Evolutionary conservation across 805 yeast species (phyloP), one percentile per base, ranked within the genome.

Genomic region (Aciculoconidium aculeatum): DNA sequence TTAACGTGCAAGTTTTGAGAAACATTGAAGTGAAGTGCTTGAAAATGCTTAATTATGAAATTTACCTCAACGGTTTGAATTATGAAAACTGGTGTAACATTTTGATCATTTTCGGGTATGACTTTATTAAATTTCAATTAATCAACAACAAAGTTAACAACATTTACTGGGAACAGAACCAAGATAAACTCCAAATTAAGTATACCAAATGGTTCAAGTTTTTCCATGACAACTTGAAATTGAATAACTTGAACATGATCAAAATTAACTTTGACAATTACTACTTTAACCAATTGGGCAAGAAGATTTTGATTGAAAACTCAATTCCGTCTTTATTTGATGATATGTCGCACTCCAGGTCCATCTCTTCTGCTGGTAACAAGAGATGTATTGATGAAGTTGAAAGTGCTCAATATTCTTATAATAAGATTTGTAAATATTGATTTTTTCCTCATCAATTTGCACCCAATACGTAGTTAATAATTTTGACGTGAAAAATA

Each of bases 21-120:
- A 35, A 37, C 23, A 54, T 75, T 32, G 94, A 85, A 54, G 44
- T 67, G 16, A 51, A 61, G 5, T 61, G 80, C 12, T 65, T 84
- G 39, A 47, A 55, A 21, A 51, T 67, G 5, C 61, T 84, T 31
- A 66, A 76, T 44, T 82, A 78, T 61, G 61, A 71, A 23, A 48
- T 80, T 17, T 72, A 67, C 49, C 60, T 83, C 23, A 70, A 72
- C 25, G 63, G 57, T 15, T 51, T 52, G 13, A 60, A 62, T 21
- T 77, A 71, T 44, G 67, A 62, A 34, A 62, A 61, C 37, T 64
- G 69, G 69, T 64, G 70, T 45, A 61, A 64, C 37, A 49, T 62
- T 23, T 45, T 64, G 15, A 42, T 58, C 22, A 60, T 64, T 16
- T 61, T 64, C 38, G 67, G 67, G 10, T 64, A 64, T 38, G 69